Evolutionary conservation across 2,329 filamentous ascomycete species (phyloP).

Genomic region (Diaporthe ampelina): DNA sequence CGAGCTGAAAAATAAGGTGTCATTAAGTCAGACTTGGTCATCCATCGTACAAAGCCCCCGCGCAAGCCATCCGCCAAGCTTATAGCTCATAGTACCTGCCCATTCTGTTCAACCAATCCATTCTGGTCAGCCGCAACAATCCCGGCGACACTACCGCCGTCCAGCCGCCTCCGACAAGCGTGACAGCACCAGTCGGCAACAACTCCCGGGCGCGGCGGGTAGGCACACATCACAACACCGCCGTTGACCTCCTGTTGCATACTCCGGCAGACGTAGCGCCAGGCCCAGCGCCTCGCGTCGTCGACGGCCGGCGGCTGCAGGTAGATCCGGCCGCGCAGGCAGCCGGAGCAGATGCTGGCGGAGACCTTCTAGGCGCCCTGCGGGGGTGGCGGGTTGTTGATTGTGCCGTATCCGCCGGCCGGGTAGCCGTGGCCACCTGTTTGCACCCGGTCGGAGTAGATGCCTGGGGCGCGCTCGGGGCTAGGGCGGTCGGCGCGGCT

Average conservation of each 20-base stretch:
- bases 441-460: slow-evolving; percentile 82
- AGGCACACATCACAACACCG: not conserved
- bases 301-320: not conserved
- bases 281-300: not conserved
- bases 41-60: not conserved
- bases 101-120: not conserved
- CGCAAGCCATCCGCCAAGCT: not conserved
- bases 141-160: not conserved
- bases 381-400: slow-evolving; percentile 20
- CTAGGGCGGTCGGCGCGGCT: slow-evolving; percentile 76
- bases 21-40: not conserved
- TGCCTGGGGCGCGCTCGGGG: slow-evolving; percentile 71
- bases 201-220: not conserved
- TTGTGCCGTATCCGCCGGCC: slow-evolving; percentile 36
- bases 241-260: not conserved
- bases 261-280: not conserved
- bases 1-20: not conserved
- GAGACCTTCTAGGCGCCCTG: slow-evolving; percentile 2
- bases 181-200: not conserved
- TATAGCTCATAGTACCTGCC: not conserved
- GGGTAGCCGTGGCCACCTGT: slow-evolving; percentile 75
- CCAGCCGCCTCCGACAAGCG: not conserved
- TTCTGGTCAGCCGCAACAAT: not conserved
- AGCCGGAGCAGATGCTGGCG: not conserved
- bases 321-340: slow-evolving; percentile 2